Conservation (phyloP, 768 basidiomycete species). For the Pholiota microspora region DNA sequence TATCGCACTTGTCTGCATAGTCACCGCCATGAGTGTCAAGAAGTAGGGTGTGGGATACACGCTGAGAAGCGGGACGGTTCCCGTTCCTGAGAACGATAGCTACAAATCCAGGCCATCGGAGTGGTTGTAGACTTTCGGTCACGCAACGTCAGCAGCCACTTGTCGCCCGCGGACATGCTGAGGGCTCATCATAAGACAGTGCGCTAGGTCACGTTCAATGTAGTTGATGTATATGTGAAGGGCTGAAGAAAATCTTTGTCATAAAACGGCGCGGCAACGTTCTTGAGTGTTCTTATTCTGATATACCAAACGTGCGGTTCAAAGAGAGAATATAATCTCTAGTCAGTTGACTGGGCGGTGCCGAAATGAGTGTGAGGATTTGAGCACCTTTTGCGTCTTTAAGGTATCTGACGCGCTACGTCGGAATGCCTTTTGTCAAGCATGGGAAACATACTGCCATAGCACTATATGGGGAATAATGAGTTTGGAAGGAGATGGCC, state of each 20-base stretch:
- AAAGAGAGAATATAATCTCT: too few relatives aligned
- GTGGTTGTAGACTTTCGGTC: not conserved
- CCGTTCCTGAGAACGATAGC: not conserved
- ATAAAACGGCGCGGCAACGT: too few relatives aligned
- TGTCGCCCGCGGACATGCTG: not conserved
- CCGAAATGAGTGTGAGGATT: not conserved
- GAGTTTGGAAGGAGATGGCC: too few relatives aligned
- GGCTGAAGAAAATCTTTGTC: not conserved
- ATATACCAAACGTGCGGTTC: not conserved
- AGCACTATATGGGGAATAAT: not conserved
- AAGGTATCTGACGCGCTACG: not conserved
- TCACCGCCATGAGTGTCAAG: not conserved
- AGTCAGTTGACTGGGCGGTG: not conserved
- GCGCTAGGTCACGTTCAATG: not conserved
- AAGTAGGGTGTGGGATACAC: not conserved
- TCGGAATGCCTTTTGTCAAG: not conserved
- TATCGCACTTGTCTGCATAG: not conserved
- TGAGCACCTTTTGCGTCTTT: not conserved
- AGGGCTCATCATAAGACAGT: not conserved
- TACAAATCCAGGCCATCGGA: not conserved
- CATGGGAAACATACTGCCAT: not conserved
- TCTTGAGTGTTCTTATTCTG: not conserved
- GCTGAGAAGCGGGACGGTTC: not conserved
- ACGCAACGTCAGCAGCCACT: not conserved
- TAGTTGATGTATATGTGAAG: not conserved